Percentiles rank a stretch among this genome's conserved stretches.
Conservation (phyloP, 176 grass and related monocot genomes). For the Rhynchospora tenuis region DNA sequence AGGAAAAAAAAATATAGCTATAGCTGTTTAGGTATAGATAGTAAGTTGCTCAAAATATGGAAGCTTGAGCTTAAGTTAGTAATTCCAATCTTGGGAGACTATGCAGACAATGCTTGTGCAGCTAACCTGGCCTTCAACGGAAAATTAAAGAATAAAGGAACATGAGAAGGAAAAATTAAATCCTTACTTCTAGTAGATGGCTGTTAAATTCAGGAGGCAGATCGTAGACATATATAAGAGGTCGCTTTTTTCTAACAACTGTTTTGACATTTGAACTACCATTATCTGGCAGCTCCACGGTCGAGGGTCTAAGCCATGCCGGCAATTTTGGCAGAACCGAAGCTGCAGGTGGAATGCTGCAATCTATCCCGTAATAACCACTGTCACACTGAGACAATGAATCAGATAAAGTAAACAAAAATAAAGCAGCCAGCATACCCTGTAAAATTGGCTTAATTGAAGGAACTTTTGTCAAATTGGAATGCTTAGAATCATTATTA, state of each 20-base stretch:
- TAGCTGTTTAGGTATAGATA: neutral
- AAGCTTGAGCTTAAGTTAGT: neutral
- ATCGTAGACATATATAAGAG: conserved; percentile 97
- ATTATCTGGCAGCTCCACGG: conserved; percentile 5
- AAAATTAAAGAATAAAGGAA: neutral
- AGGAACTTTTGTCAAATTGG: neutral
- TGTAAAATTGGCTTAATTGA: neutral
- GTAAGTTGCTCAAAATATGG: neutral
- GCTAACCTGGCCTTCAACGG: neutral
- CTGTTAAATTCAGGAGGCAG: conserved; percentile 83
- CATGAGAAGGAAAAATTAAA: neutral
- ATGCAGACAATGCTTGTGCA: too few relatives aligned
- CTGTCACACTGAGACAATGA: conserved; percentile 60
- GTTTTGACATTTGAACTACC: conserved; percentile 33
- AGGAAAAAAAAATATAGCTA: neutral
- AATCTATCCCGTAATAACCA: conserved; percentile 97
- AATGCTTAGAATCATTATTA: neutral
- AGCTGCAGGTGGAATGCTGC: conserved; percentile 65
- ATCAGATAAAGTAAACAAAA: conserved; percentile 33
- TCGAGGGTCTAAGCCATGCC: conserved; percentile 54
- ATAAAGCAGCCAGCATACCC: neutral
- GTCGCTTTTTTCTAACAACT: conserved; percentile 63
- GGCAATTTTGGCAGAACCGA: conserved; percentile 58
- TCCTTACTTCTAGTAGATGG: conserved; percentile 89
- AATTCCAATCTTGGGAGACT: neutral